phyloP scores from a whole-genome alignment of 2,329 filamentous ascomycete species.

The Alternaria sp. region DNA sequence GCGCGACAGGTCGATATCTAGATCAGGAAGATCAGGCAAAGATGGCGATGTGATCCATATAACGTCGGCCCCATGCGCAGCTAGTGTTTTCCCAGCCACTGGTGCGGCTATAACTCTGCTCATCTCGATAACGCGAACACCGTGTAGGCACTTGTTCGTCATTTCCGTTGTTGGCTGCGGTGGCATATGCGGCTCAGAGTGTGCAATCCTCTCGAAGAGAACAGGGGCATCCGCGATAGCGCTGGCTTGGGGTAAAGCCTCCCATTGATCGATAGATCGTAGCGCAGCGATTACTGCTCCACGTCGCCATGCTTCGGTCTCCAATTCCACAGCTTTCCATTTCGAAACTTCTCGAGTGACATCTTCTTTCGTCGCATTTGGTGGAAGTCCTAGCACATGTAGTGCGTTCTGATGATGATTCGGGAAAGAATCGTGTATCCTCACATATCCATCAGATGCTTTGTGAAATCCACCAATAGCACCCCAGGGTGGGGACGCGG shows the following conservation, averaged over 20 bases:
- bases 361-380: constrained; percentile 47
- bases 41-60: constrained; percentile 56
- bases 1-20: constrained; percentile 55
- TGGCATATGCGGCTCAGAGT: constrained; percentile 21
- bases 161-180: background rate
- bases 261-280: constrained; percentile 62
- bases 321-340: constrained; percentile 60
- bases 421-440: constrained; percentile 64
- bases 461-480: constrained; percentile 62
- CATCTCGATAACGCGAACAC: constrained; percentile 54
- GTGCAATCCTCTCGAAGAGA: constrained; percentile 48
- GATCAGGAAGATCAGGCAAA: constrained; percentile 52
- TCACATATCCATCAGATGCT: constrained; percentile 61
- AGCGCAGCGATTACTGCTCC: constrained; percentile 60
- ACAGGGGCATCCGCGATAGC: constrained; percentile 60
- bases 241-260: constrained; percentile 57
- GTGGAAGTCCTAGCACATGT: constrained; percentile 53
- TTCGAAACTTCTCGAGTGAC: constrained; percentile 50
- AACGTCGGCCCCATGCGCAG: constrained; percentile 58
- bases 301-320: constrained; percentile 53
- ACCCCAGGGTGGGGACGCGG: constrained; percentile 48
- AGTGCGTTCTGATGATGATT: constrained; percentile 59
- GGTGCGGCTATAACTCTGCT: constrained; percentile 58
- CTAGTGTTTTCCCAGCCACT: constrained; percentile 53
- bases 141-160: constrained; percentile 47